A percentile compares a stretch with the other conserved stretches of the same genome.
Evolutionary conservation across 306 rosid species (phyloP).

Genomic region (Bauhinia variegata): DNA sequence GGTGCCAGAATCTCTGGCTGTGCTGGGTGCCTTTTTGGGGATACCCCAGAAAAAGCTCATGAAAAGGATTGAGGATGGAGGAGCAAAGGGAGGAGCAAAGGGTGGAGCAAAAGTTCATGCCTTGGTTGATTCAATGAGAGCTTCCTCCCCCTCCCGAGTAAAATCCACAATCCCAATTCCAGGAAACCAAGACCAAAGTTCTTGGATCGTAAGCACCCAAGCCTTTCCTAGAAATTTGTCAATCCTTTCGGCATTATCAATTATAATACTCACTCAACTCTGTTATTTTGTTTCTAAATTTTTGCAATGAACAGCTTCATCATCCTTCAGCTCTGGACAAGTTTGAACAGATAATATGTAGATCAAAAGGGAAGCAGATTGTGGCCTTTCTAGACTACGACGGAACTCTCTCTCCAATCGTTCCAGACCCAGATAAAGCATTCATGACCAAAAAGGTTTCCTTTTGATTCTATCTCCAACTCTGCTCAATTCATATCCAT

Average conservation of each 20-base stretch:
- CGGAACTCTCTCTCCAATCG: conserved; percentile 95
- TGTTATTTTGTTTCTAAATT: not conserved
- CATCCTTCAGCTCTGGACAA: conserved; percentile 78
- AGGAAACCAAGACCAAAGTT: conserved; percentile 44
- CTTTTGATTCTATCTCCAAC: not conserved
- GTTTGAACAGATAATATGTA: conserved; percentile 62
- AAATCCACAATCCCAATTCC: conserved; percentile 40
- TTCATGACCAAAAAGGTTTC: conserved; percentile 82
- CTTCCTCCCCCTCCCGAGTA: conserved; percentile 76
- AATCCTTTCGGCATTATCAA: not conserved
- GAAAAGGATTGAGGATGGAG: conserved; percentile 53
- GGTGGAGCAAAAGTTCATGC: conserved; percentile 51
- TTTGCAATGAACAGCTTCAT: conserved; percentile 42
- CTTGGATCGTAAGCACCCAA: conserved; percentile 65
- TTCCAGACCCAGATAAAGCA: conserved; percentile 85
- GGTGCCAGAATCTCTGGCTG: conserved; percentile 37
- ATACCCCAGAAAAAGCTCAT: conserved; percentile 49
- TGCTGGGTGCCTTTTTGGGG: conserved; percentile 46
- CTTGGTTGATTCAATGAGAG: conserved; percentile 90
- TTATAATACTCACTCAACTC: not conserved
- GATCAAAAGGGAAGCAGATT: conserved; percentile 67
- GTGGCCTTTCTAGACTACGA: conserved; percentile 89
- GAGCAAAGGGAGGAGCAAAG: conserved; percentile 19
- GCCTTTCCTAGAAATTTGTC: not conserved
- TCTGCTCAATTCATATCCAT: not conserved